phyloP scores from a whole-genome alignment of 2,329 filamentous ascomycete species.

The Fusarium temperatum region DNA sequence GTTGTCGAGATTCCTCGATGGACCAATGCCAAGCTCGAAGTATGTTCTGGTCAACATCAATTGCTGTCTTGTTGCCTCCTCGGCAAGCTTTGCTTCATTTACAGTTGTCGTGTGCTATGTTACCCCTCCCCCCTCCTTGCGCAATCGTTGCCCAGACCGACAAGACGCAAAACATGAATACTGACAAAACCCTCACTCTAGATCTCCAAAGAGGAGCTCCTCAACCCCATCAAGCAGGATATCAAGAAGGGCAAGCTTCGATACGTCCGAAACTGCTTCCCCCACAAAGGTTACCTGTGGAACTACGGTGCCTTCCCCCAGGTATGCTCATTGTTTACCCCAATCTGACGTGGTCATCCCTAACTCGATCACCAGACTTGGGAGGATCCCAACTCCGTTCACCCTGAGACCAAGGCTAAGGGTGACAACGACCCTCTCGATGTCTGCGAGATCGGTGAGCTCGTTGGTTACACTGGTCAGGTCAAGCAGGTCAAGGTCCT shows the following conservation, averaged over 20 bases:
- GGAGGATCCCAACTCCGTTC: slow-evolving; percentile 95
- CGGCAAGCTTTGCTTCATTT: not conserved
- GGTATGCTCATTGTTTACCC: slow-evolving; percentile 59
- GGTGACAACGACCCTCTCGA: slow-evolving; percentile 99
- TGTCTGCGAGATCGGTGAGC: slow-evolving; percentile 99
- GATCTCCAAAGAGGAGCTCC: slow-evolving; percentile 98
- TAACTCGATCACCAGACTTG: slow-evolving; percentile 74
- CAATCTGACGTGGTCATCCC: slow-evolving; percentile 4
- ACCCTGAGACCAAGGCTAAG: slow-evolving; percentile 99
- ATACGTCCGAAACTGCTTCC: slow-evolving; percentile 99
- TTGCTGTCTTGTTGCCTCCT: not conserved
- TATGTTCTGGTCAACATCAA: slow-evolving; percentile 54
- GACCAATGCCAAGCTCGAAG: slow-evolving; percentile 99
- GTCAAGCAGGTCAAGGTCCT: slow-evolving; percentile 99
- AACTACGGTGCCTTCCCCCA: slow-evolving; percentile 99
- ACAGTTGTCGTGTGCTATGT: slow-evolving; percentile 29
- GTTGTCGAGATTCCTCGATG: slow-evolving; percentile 98
- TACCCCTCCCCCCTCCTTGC: slow-evolving; percentile 20
- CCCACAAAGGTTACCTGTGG: slow-evolving; percentile 99
- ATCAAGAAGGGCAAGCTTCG: slow-evolving; percentile 99
- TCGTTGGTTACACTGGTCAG: slow-evolving; percentile 94
- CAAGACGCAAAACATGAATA: slow-evolving; percentile 3
- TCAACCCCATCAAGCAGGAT: slow-evolving; percentile 99
- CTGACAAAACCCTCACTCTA: slow-evolving; percentile 52
- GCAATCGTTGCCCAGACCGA: slow-evolving; percentile 12